These are phyloP conservation scores for Candida piceae DNA, from an alignment of 805 yeast genomes.

Conservation along the genomic window DNA sequence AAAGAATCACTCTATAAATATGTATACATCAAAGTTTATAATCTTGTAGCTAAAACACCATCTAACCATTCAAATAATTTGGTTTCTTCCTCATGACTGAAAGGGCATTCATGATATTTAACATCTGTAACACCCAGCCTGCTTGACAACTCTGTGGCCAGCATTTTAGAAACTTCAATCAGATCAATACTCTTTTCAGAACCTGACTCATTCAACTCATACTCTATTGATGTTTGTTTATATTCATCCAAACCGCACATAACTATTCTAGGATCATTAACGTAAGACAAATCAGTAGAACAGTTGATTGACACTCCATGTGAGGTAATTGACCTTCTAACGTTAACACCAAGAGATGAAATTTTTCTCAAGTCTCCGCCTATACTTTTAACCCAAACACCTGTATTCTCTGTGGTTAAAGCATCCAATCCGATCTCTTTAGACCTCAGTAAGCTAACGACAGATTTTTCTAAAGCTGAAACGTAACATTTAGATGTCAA, in stretches of 20 bases:
- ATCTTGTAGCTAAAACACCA: neutral
- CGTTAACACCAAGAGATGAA: conserved; percentile 86
- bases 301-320: conserved; percentile 89
- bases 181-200: conserved; percentile 14
- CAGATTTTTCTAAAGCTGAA: conserved; percentile 39
- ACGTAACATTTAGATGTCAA: conserved; percentile 50
- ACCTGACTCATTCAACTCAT: conserved; percentile 14
- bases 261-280: conserved; percentile 55
- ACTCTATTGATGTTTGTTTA: conserved; percentile 48
- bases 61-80: conserved; percentile 5
- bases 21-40: neutral
- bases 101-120: conserved; percentile 3
- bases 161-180: conserved; percentile 35
- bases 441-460: conserved; percentile 21
- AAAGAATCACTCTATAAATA: no score
- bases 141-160: conserved; percentile 41
- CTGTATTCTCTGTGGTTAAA: conserved; percentile 65
- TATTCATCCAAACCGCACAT: conserved; percentile 82
- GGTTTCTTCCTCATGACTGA: neutral
- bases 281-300: conserved; percentile 61
- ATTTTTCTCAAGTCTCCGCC: conserved; percentile 48
- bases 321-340: conserved; percentile 76
- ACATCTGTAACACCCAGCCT: conserved; percentile 27
- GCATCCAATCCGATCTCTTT: conserved; percentile 35
- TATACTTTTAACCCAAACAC: conserved; percentile 67